phyloP scores from a whole-genome alignment of 169 alveolate genomes.

The Eimeria sp. region DNA sequence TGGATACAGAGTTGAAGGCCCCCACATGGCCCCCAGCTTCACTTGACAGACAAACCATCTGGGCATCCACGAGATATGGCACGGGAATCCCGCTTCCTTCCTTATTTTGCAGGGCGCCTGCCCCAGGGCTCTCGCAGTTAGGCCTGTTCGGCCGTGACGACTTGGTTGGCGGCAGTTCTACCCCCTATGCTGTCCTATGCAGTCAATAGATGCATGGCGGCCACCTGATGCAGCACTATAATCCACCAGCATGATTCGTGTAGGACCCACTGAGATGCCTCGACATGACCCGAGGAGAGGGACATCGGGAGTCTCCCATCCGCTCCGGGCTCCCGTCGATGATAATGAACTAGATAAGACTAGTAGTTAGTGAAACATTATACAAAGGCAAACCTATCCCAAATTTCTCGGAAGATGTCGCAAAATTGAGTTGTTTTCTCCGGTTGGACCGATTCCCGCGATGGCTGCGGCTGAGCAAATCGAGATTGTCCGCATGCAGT shows the following conservation, averaged over 20 bases:
- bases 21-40: constrained; percentile 37
- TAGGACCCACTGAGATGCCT: neutral
- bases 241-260: neutral
- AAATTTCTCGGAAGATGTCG: neutral
- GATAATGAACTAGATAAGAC: neutral
- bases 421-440: neutral
- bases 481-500: constrained; percentile 49
- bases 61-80: neutral
- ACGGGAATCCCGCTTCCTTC: neutral
- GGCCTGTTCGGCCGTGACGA: neutral
- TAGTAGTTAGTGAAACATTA: neutral
- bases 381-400: neutral
- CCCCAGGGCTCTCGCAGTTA: neutral
- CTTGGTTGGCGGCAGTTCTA: neutral
- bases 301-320: constrained; percentile 19
- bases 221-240: neutral
- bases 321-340: neutral
- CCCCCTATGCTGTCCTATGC: constrained; percentile 16
- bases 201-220: neutral
- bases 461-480: neutral
- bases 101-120: constrained; percentile 1
- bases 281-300: neutral
- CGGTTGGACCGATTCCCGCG: neutral
- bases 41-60: constrained; percentile 24
- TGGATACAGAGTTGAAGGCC: neutral